Percentiles rank a stretch among this genome's conserved stretches.
Evolutionary conservation across 371 early-diverging fungal genomes (phyloP).

Genomic region (Nematocida displodere): DNA sequence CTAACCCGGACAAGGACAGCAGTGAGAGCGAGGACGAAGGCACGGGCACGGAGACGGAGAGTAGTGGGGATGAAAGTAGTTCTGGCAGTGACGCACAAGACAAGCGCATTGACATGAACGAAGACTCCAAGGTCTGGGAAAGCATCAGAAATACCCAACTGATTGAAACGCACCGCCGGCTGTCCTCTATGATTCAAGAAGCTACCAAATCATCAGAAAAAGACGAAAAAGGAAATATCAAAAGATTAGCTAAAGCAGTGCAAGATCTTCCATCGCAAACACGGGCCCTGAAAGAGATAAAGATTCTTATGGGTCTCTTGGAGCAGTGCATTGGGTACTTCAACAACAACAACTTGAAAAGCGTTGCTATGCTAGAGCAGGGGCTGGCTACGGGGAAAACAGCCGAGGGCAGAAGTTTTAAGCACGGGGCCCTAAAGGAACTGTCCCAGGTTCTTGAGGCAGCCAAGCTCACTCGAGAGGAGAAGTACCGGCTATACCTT

Average conservation of each 20-base stretch:
- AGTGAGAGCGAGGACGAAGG: background rate
- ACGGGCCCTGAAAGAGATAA: slow-evolving; percentile 57
- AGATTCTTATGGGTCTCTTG: slow-evolving; percentile 47
- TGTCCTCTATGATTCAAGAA: slow-evolving; percentile 52
- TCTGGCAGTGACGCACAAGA: background rate
- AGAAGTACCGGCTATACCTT: slow-evolving; percentile 59
- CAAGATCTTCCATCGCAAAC: slow-evolving; percentile 63
- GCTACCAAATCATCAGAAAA: slow-evolving; percentile 47
- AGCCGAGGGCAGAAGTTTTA: slow-evolving; percentile 50
- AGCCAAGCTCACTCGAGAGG: slow-evolving; percentile 44
- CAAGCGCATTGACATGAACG: slow-evolving; percentile 17
- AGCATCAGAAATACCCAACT: slow-evolving; percentile 61
- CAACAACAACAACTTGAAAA: slow-evolving; percentile 44
- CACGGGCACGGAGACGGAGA: background rate
- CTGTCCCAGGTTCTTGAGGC: slow-evolving; percentile 50
- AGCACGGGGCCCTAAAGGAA: slow-evolving; percentile 29
- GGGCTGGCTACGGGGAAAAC: slow-evolving; percentile 56
- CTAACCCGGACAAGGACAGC: background rate
- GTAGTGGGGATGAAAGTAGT: no score
- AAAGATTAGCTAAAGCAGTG: slow-evolving; percentile 60
- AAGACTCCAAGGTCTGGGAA: slow-evolving; percentile 52
- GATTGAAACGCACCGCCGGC: slow-evolving; percentile 58
- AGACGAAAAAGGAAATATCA: slow-evolving; percentile 51
- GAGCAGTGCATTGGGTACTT: slow-evolving; percentile 57
- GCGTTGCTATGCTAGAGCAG: slow-evolving; percentile 58